Evolutionary conservation across 2,329 filamentous ascomycete species (phyloP), one percentile per base, ranked within the genome.

Genomic region (Fusarium verticillioides): DNA sequence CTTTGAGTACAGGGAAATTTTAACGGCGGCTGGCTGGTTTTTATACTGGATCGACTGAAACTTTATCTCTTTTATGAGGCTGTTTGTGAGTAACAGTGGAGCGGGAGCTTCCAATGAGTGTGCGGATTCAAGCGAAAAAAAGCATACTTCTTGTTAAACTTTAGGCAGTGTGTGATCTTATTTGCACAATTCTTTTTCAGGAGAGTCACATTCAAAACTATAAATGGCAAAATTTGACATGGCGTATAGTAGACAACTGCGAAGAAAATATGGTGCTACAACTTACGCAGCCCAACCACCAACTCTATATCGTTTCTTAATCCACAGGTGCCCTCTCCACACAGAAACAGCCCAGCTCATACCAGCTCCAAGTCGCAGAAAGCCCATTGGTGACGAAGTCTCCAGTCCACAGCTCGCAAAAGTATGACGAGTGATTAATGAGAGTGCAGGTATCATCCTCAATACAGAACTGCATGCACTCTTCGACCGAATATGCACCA

Each of bases 231-330:
- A 50, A 3, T 10, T 7, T n/a, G 3, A 23, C 26, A 26, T 26
- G 4, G 6, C 6, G 26, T n/a, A 26, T 26, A 26, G 26, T 6
- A 6, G 26, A 26, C 26, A 26, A 13, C 1, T 13, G 9, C 1
- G 0, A 13, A 50, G n/a, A 6, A 13, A 26, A 13, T 0, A 19
- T 19, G 1, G 3, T 7, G 11, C 30, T 18, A 10, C 9, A 1
- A 11, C 12, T 11, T 4, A 26, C 18, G 8, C 1, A 21, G 11
- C 10, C 5, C 10, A 2, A 9, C 0, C 15, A 15, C 16, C 0
- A 2, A 23, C n/a, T 32, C 15, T 9, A 10, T 4, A n/a, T n/a
- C 0, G 12, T 16, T 2, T 21, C 0, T 47, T 11, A 7, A 47
- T 28, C 4, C 44, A 28, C 6, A 21, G 26, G 6, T 10, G 32